phyloP scores from a whole-genome alignment of 305 asterid species.

The Rubia balearica region DNA sequence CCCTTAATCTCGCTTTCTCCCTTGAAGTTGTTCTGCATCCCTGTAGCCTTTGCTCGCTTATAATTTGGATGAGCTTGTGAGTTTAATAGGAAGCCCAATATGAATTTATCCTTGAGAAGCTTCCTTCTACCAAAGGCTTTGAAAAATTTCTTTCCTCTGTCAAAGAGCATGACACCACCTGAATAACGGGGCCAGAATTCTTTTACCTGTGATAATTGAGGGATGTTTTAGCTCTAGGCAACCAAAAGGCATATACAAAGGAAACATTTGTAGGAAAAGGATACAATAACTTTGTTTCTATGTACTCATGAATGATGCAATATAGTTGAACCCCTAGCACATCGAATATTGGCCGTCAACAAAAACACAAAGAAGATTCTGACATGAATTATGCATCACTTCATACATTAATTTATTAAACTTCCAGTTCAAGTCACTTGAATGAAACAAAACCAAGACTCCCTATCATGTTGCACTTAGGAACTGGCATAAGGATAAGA shows the following conservation, averaged over 20 bases:
- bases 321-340: too few relatives aligned
- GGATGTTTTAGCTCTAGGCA: constrained; percentile 16
- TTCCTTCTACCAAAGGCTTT: constrained; percentile 86
- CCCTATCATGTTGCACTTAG: background rate
- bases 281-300: too few relatives aligned
- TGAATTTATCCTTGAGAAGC: constrained; percentile 69
- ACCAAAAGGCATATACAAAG: background rate
- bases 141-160: constrained; percentile 54
- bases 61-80: constrained; percentile 76
- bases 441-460: background rate
- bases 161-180: constrained; percentile 70
- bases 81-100: constrained; percentile 67
- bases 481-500: background rate
- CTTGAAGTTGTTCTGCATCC: constrained; percentile 57
- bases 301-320: too few relatives aligned
- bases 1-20: constrained; percentile 80
- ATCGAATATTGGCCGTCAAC: too few relatives aligned
- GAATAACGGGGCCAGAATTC: constrained; percentile 88
- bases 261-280: too few relatives aligned
- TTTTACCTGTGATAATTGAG: constrained; percentile 38
- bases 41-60: constrained; percentile 60
- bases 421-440: background rate
- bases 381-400: background rate
- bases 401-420: background rate
- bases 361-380: background rate